Conservation (phyloP, 768 basidiomycete genomes). For the Omphalotus guepiniiformis region DNA sequence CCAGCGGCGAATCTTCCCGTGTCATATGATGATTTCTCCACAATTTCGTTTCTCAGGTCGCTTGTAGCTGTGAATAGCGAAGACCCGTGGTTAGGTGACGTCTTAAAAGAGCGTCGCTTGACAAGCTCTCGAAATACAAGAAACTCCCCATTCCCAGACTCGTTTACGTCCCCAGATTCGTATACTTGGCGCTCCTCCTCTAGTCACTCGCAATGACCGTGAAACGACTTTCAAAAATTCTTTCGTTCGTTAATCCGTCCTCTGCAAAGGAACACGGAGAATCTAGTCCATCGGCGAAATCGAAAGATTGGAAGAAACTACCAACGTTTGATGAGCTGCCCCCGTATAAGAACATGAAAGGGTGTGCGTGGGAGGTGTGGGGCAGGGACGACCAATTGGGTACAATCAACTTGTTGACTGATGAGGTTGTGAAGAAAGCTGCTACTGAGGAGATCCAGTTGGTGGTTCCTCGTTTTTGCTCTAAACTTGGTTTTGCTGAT, state of each 20-base stretch:
- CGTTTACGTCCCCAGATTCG: too few relatives aligned
- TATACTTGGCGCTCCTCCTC: too few relatives aligned
- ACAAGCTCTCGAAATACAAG: too few relatives aligned
- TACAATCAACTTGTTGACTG: constrained; percentile 62
- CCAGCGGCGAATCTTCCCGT: too few relatives aligned
- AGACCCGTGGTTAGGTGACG: too few relatives aligned
- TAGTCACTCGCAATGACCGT: constrained; percentile 3
- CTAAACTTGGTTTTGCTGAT: too few relatives aligned
- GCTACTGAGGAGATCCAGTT: constrained; percentile 56
- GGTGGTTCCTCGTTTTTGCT: too few relatives aligned
- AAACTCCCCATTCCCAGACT: too few relatives aligned
- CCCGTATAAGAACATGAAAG: constrained; percentile 36
- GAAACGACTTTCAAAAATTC: constrained; percentile 4
- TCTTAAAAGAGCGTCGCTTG: too few relatives aligned
- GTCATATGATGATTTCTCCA: too few relatives aligned
- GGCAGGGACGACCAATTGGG: constrained; percentile 63
- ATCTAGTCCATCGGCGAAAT: not conserved
- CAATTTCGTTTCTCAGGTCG: too few relatives aligned
- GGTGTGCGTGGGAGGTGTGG: constrained; percentile 71
- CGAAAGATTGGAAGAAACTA: not conserved
- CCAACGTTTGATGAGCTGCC: constrained; percentile 30
- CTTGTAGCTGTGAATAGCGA: too few relatives aligned
- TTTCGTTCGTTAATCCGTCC: constrained; percentile 3
- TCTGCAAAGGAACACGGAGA: not conserved
- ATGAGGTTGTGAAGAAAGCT: constrained; percentile 54